Evolutionary conservation across 805 yeast genomes (phyloP), one percentile per base, ranked within the genome.

Genomic region (Myxozyma geophila): DNA sequence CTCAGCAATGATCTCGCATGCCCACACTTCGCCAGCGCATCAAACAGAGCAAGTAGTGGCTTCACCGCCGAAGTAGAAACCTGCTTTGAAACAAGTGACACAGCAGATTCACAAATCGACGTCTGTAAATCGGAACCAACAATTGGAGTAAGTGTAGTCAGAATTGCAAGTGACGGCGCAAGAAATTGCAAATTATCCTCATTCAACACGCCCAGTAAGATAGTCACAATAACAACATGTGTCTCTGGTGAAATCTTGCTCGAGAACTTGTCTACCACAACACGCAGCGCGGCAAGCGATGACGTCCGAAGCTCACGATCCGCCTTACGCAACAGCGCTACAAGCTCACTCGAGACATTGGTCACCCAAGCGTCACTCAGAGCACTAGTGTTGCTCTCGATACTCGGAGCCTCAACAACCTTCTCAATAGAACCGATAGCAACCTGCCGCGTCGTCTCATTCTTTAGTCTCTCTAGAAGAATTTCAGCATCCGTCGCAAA

Each of bases 401-500:
- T 60, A 58, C 71, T 64, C 1, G 54, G 62, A n/a, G 68, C 69
- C 33, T 70, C 71, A 13, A 71, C 44, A 6, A 63, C 54, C n/a
- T 40, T 53, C 6, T 74, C 73, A 49, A 74, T 70, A 1, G 79
- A 70, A 2, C 60, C 67, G 23, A 78, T 68, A 0, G 80, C 72
- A 6, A 67, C 70, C n/a, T 71, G 62, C 2, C 78, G 74, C 53
- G 77, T 70, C 8, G 78, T 74, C 59, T 79, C 80, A 63, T 75
- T 75, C 39, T 74, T 70, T 62, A 79, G 71, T 19, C 77, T 69
- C 1, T 71, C 72, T n/a, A 70, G 61, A 37, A 81, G 73, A 19
- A 77, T 71, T 1, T 62, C 39, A 41, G 79, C 76, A 9, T 77
- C 70, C 9, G 73, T 66, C 3, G 58, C 66, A 36, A 78, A 70